Evolutionary conservation across 768 basidiomycete genomes (phyloP), one percentile per base, ranked within the genome.

Genomic region (Galerina marginata): DNA sequence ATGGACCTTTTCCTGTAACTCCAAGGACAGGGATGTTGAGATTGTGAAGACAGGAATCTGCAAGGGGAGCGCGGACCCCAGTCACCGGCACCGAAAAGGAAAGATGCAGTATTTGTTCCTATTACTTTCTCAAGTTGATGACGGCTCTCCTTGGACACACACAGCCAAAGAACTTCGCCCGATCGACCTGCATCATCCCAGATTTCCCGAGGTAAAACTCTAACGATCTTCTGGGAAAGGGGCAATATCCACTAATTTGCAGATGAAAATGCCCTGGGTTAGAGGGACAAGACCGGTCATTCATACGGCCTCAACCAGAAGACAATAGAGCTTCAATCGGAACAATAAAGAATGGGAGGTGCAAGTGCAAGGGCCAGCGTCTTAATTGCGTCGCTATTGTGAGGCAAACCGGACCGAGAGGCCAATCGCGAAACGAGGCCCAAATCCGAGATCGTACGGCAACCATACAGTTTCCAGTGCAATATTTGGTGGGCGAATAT

Each of bases 391-490:
- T 33, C 29, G 29, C 29, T 33, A 33, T 33, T 33, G 29, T 33
- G 29, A 33, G 29, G 29, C 29, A 33, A 5, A 23, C 25, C 51
- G 51, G 51, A 40, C 51, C 51, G 51, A 42, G 38, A 51, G 51
- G 12, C 51, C 29, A 33, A 53, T 53, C 51, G 42, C 23, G 39
- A 40, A 53, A 12, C 42, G 16, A 53, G 42, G 51, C 51, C 37
- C 51, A 53, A 52, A 38, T 53, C 51, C 51, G 51, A 42, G 51
- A 53, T 53, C 51, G 51, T 40, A 53, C 39, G 51, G 51, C 51
- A 16, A 40, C 25, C 39, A 23, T 40, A 26, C 39, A 40, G 51
- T 33, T 33, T 33, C 29, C 37, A 53, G 42, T 53, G 38, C 14
- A 53, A 53, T 40, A 40, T 9, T 20, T 9, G 38, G 23, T 42